Evolutionary conservation across 1,284 basidiomycete genomes (phyloP).

Genomic region (Ustilago nuda): DNA sequence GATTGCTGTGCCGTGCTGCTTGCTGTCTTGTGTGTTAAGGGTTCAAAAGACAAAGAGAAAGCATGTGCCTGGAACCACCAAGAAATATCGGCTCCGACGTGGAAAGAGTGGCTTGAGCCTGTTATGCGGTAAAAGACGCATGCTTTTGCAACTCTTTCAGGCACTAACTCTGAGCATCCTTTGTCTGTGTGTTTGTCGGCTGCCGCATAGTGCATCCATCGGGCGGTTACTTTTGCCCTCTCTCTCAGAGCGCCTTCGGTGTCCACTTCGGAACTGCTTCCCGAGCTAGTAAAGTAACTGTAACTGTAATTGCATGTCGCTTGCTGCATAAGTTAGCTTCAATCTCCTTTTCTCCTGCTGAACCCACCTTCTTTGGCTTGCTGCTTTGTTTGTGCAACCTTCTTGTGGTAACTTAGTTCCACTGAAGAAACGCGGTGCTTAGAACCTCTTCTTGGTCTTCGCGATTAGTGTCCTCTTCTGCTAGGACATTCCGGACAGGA

Average conservation of each 20-base stretch:
- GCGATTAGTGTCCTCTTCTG: background rate
- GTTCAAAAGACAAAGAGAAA: background rate
- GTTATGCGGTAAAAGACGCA: background rate
- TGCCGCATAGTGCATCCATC: conserved; percentile 10
- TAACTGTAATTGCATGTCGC: background rate
- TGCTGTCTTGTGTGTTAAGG: background rate
- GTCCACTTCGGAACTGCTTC: conserved; percentile 15
- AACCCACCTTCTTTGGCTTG: background rate
- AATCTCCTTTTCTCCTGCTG: conserved; percentile 5
- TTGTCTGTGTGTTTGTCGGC: conserved; percentile 6
- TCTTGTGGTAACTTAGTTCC: background rate
- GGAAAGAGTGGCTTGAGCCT: background rate
- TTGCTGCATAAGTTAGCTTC: background rate
- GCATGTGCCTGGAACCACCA: conserved; percentile 4
- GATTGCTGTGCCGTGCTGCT: background rate
- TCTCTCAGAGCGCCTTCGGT: background rate
- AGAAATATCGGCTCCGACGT: background rate
- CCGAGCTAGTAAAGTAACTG: conserved; percentile 5
- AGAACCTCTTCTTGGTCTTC: background rate
- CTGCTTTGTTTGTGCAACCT: background rate
- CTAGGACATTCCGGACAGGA: background rate
- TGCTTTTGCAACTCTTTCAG: background rate
- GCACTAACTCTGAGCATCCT: background rate
- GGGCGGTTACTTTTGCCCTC: background rate
- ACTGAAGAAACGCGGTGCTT: background rate